Percentiles rank a stretch among this genome's conserved stretches.
Conservation (phyloP, 257 asterid species). For the Haberlea rhodopensis region DNA sequence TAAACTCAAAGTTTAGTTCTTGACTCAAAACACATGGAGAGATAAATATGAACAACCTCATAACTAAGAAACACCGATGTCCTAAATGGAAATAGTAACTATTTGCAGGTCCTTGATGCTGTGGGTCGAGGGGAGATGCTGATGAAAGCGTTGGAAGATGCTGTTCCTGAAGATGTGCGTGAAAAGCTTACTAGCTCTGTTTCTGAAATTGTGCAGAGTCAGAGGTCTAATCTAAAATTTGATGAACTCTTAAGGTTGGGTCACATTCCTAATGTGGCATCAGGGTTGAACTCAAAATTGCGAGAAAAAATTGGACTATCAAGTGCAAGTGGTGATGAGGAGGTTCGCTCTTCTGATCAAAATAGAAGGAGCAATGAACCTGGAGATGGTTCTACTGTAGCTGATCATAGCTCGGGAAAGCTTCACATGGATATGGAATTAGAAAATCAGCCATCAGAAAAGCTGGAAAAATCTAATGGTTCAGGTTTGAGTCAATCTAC, state of each 20-base stretch:
- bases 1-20: slow-evolving; percentile 11
- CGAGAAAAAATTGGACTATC: slow-evolving; percentile 29
- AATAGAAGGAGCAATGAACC: slow-evolving; percentile 33
- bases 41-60: slow-evolving; percentile 1
- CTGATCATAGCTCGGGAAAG: too few species aligned
- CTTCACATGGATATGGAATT: slow-evolving; percentile 40
- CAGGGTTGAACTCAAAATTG: slow-evolving; percentile 37
- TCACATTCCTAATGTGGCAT: slow-evolving; percentile 39
- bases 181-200: slow-evolving; percentile 75
- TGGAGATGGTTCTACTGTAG: slow-evolving; percentile 39
- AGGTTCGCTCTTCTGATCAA: slow-evolving; percentile 37
- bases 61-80: slow-evolving; percentile 9
- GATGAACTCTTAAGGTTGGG: slow-evolving; percentile 44
- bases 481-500: slow-evolving; percentile 28
- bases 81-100: slow-evolving; percentile 17
- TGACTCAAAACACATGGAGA: not conserved
- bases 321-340: slow-evolving; percentile 34
- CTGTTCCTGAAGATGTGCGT: slow-evolving; percentile 94
- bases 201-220: slow-evolving; percentile 62
- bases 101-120: slow-evolving; percentile 76
- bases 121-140: slow-evolving; percentile 84
- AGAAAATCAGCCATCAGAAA: slow-evolving; percentile 46
- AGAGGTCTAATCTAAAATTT: slow-evolving; percentile 52
- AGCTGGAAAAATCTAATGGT: slow-evolving; percentile 36
- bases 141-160: slow-evolving; percentile 88